A percentile compares a stretch with the other conserved stretches of the same genome.
phyloP scores from a whole-genome alignment of 768 basidiomycete genomes.

The Leucosporidium yakuticum region DNA sequence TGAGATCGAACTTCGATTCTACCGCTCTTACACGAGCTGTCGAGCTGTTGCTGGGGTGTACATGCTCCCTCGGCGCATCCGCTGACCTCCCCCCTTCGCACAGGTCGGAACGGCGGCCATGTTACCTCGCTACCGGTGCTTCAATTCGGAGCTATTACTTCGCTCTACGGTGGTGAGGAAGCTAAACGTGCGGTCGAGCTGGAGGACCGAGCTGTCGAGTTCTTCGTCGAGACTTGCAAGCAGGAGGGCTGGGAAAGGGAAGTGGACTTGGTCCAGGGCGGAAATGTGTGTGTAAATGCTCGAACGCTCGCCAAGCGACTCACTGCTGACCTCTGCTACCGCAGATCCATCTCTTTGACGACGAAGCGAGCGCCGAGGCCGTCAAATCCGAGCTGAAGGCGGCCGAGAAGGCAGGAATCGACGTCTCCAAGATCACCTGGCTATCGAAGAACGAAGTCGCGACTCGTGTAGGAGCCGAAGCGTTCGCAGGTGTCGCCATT shows the following conservation, averaged over 20 bases:
- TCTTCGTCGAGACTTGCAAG: conserved; percentile 53
- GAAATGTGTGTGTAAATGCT: conserved; percentile 41
- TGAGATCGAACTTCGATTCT: conserved; percentile 23
- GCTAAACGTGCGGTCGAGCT: conserved; percentile 54
- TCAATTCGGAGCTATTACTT: conserved; percentile 48
- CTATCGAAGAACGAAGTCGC: conserved; percentile 48
- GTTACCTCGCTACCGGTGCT: conserved; percentile 54
- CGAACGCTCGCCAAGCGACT: background rate
- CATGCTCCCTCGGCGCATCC: conserved; percentile 46
- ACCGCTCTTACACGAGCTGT: background rate
- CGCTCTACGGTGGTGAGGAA: conserved; percentile 52
- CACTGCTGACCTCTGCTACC: background rate
- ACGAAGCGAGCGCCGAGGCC: conserved; percentile 47
- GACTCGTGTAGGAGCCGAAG: conserved; percentile 42
- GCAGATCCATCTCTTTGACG: conserved; percentile 50
- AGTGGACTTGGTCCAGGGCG: conserved; percentile 61
- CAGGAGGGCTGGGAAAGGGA: conserved; percentile 47
- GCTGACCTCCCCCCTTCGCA: background rate
- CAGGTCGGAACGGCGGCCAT: conserved; percentile 78
- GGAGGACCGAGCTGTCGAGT: conserved; percentile 54
- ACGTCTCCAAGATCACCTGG: conserved; percentile 50
- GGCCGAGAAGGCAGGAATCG: conserved; percentile 54
- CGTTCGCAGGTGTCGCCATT: conserved; percentile 52
- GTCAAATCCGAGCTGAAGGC: conserved; percentile 52
- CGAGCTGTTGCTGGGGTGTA: background rate